These are phyloP conservation scores for Yarrowia sp. DNA, from an alignment of 805 yeast genomes.

Conservation along the genomic window DNA sequence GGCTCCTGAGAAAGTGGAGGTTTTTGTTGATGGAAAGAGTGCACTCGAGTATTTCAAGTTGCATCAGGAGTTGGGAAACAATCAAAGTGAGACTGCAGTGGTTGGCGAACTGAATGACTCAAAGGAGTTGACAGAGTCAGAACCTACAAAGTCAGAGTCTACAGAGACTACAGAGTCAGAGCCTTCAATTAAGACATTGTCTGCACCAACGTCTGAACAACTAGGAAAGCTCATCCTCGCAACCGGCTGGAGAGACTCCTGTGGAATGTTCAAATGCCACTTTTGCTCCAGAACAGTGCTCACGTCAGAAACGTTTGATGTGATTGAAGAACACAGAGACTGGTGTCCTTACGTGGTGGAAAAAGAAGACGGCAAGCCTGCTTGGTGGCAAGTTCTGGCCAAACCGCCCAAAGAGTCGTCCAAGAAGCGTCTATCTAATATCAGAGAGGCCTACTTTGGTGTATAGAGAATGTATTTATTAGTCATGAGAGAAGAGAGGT, in stretches of 20 bases:
- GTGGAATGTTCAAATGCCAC: not conserved
- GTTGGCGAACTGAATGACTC: too few species aligned
- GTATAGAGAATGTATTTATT: slow-evolving; percentile 4
- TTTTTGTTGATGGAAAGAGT: not conserved
- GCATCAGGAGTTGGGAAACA: not conserved
- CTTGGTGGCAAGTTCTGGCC: not conserved
- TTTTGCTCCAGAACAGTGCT: not conserved
- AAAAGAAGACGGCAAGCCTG: not conserved
- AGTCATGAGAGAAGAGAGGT: not conserved
- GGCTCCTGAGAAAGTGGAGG: not conserved
- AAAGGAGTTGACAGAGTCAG: not conserved
- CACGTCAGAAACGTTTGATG: not conserved
- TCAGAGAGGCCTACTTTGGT: slow-evolving; percentile 10
- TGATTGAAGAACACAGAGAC: not conserved
- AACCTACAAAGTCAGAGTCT: not conserved
- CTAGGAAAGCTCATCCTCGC: not conserved
- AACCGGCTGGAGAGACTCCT: not conserved
- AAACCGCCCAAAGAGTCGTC: not conserved
- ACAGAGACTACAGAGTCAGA: not conserved
- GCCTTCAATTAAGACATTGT: too few species aligned
- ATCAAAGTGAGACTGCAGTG: not conserved
- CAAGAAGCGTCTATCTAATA: not conserved
- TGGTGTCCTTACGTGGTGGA: slow-evolving; percentile 17
- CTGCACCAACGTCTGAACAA: not conserved
- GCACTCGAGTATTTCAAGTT: not conserved